Evolutionary conservation across 129 eudicot species (phyloP).

Genomic region (Mikania micrantha): DNA sequence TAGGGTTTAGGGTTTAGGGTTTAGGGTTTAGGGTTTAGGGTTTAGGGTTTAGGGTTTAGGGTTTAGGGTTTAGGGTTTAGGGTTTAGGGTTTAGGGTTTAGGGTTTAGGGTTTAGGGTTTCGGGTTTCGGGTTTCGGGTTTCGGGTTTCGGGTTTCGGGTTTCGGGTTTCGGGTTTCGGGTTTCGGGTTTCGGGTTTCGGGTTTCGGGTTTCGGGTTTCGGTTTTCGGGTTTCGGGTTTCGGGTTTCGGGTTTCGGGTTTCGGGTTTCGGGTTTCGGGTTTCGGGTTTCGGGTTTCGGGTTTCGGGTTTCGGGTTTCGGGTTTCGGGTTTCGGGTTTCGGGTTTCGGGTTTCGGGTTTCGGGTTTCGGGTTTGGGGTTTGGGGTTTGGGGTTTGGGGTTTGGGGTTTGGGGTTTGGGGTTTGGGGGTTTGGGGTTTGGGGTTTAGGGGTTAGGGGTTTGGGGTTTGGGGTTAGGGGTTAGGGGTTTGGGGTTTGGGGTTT

Average conservation of each 20-base stretch:
- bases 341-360: no score
- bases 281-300: no score
- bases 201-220: no score
- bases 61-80: slow-evolving; percentile 16
- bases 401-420: background rate
- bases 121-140: slow-evolving; percentile 23
- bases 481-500: no score
- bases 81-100: slow-evolving; percentile 20
- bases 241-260: no score
- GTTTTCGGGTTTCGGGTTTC: no score
- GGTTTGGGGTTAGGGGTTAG: no score
- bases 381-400: background rate
- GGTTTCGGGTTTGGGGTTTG: background rate
- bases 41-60: slow-evolving; percentile 13
- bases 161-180: slow-evolving; percentile 1
- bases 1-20: slow-evolving; percentile 6
- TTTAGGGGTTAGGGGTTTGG: no score
- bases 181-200: background rate
- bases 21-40: slow-evolving; percentile 5
- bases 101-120: slow-evolving; percentile 22
- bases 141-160: background rate
- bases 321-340: no score
- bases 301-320: no score
- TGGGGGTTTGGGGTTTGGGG: background rate
- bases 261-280: no score